These are phyloP conservation scores for Calycina herbarum DNA, from an alignment of 2,329 filamentous ascomycete genomes.

Conservation along the genomic window DNA sequence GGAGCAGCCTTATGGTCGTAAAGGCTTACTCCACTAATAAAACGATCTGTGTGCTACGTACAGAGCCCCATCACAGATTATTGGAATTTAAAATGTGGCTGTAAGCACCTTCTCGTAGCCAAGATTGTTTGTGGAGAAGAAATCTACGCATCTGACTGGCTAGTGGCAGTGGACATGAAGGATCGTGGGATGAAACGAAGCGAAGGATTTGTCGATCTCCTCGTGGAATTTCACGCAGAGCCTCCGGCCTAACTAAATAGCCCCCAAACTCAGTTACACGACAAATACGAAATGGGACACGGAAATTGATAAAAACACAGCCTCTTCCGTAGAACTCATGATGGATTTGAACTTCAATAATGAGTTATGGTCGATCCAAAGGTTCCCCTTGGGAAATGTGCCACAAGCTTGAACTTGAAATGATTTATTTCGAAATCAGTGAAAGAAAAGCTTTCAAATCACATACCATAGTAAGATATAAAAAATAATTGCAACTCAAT, in stretches of 20 bases:
- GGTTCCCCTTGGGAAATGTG: not conserved
- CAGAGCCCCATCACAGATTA: not conserved
- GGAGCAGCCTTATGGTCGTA: not conserved
- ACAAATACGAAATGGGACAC: no score
- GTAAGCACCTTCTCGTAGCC: not conserved
- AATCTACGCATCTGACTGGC: not conserved
- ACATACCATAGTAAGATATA: no score
- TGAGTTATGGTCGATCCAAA: no score
- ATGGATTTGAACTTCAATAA: no score
- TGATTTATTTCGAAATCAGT: not conserved
- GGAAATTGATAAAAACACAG: no score
- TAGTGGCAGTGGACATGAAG: not conserved
- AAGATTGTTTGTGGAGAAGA: not conserved
- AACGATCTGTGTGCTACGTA: not conserved
- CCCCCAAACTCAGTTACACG: no score
- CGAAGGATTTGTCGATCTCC: conserved; percentile 2
- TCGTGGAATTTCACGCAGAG: not conserved
- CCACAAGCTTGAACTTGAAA: not conserved
- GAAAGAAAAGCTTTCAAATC: no score
- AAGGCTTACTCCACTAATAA: not conserved
- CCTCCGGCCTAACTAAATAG: not conserved
- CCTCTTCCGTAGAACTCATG: no score
- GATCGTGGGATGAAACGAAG: conserved; percentile 5
- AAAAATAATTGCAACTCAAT: no score
- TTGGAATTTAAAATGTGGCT: not conserved